These are phyloP conservation scores for Puccinia hordei DNA, from an alignment of 1,284 basidiomycete species.

Conservation along the genomic window DNA sequence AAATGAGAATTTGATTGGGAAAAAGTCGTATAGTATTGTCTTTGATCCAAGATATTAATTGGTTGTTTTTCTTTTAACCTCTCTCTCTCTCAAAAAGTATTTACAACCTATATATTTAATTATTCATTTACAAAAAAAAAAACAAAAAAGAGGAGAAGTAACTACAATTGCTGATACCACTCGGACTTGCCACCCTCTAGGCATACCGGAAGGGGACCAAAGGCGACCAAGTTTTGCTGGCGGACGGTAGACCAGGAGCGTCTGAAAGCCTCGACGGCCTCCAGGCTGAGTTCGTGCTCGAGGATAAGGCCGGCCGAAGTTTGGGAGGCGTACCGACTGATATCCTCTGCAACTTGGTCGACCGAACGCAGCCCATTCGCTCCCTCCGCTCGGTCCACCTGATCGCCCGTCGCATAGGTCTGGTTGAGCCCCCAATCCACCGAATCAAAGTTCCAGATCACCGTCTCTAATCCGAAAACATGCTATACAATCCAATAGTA, in stretches of 20 bases:
- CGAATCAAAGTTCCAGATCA: slow-evolving; percentile 50
- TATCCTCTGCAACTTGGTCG: neutral
- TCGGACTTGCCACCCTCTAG: neutral
- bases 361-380: neutral
- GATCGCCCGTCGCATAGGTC: slow-evolving; percentile 44
- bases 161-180: slow-evolving; percentile 33
- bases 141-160: neutral
- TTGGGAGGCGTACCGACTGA: neutral
- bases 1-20: too few species aligned
- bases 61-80: too few species aligned
- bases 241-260: neutral
- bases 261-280: slow-evolving; percentile 39
- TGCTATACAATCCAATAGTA: slow-evolving; percentile 13
- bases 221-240: neutral
- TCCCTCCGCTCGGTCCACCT: slow-evolving; percentile 24
- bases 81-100: too few species aligned
- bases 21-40: too few species aligned
- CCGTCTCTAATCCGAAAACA: slow-evolving; percentile 47
- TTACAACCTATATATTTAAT: too few species aligned
- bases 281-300: slow-evolving; percentile 44
- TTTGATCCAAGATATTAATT: too few species aligned
- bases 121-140: neutral
- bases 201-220: slow-evolving; percentile 33
- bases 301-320: neutral
- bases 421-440: slow-evolving; percentile 48